Conservation (phyloP, 2,329 filamentous ascomycete genomes). For the Emergomyces africanus region DNA sequence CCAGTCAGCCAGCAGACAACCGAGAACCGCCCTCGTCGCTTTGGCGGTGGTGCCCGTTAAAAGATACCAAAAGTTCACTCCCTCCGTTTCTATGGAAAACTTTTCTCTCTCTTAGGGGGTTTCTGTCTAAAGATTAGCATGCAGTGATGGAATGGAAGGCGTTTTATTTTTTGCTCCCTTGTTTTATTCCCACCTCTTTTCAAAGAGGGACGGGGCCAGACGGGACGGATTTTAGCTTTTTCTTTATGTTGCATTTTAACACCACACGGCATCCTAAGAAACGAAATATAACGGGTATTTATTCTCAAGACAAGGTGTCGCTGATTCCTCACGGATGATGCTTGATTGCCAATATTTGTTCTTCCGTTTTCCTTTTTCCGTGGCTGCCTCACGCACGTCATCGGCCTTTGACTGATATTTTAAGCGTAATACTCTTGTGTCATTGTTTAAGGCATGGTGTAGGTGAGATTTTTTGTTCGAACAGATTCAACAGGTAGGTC, state of each 20-base stretch:
- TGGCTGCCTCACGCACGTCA: not conserved
- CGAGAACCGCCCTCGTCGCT: conserved; percentile 68
- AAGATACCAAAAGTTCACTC: not conserved
- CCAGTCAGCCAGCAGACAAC: conserved; percentile 79
- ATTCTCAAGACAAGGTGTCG: conserved; percentile 64
- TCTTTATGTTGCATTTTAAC: not conserved
- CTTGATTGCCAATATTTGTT: conserved; percentile 71
- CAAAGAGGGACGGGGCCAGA: not conserved
- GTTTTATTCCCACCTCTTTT: not conserved
- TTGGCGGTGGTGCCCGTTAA: conserved; percentile 32
- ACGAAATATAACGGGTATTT: conserved; percentile 12
- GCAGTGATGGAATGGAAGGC: not conserved
- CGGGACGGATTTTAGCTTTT: not conserved
- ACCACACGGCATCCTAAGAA: conserved; percentile 1
- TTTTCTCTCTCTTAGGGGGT: not conserved
- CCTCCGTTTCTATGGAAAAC: not conserved
- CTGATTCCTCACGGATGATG: conserved; percentile 69
- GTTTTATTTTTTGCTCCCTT: not conserved
- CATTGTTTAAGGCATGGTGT: not conserved
- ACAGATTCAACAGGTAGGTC: not conserved
- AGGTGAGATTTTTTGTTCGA: not conserved
- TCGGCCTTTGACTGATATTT: not conserved
- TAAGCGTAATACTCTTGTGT: not conserved
- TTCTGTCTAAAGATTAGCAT: conserved; percentile 1
- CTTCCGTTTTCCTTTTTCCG: conserved; percentile 3